Evolutionary conservation across 1,284 basidiomycete genomes (phyloP), one percentile per base, ranked within the genome.

Genomic region (Hemileia vastatrix): DNA sequence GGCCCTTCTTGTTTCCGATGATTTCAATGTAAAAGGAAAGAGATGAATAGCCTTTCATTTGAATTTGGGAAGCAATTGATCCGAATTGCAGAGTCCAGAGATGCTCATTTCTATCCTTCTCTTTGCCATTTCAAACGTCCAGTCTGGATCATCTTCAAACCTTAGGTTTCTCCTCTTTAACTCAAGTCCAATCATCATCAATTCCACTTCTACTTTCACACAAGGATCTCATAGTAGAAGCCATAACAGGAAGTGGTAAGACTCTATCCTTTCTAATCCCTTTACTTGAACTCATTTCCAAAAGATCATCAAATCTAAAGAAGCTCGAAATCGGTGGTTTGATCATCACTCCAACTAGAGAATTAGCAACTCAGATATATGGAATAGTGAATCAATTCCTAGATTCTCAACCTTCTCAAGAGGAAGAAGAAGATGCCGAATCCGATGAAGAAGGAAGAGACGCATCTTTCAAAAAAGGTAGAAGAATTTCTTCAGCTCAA

Each of bases 291-390:
- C 72, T 24, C 57, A 33, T 15, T 40, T 60, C 32, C 32, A 31
- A 32, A 19, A 40, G 69, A 1, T 51, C 64, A 18, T 52, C 11
- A 0, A 44, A 45, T 36, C 59, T 71, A 45, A 68, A 67, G 49
- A 72, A 70, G 65, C 65, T 67, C 50, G 63, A 74, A 48, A 64
- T 75, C 47, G 70, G 68, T 2, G 72, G 70, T 0, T 59, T 75
- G 32, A n/a, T 51, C 18, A 0, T 15, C 49, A 61, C 6, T 50
- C 13, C 67, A 64, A 74, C 45, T 57, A 93, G 95, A 73, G 95
- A 99, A 75, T 80, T 98, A 2, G 94, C 94, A 0, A 85, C 85
- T 1, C 94, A 99, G 76, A 96, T 96, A 47, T 86, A 95, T 74
- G 84, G 86, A 0, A 83, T 97, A 19, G 88, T 96, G 71, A 79